Evolutionary conservation across 192 early-diverging fungal species (phyloP).

Genomic region (Mortierella hygrophila): DNA sequence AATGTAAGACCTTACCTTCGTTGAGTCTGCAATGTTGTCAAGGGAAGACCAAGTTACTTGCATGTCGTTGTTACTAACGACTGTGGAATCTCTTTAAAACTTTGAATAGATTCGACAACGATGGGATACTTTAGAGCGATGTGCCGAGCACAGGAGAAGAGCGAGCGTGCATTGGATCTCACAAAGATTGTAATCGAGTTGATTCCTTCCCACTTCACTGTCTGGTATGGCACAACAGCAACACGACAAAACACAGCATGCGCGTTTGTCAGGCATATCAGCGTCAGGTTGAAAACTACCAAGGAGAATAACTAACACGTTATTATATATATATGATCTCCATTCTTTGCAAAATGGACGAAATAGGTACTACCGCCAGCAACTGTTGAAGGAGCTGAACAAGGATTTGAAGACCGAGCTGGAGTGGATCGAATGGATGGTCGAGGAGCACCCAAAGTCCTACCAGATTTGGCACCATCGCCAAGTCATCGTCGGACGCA

Average conservation of each 20-base stretch:
- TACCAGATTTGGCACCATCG: slow-evolving; percentile 98
- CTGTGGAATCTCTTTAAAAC: background rate
- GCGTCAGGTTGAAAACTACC: background rate
- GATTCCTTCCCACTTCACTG: slow-evolving; percentile 96
- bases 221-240: slow-evolving; percentile 74
- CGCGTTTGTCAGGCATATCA: too few relatives aligned
- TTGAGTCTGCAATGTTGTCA: too few relatives aligned
- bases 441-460: slow-evolving; percentile 86
- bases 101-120: slow-evolving; percentile 69
- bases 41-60: background rate
- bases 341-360: background rate
- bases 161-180: slow-evolving; percentile 84
- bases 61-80: background rate
- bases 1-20: slow-evolving; percentile 68
- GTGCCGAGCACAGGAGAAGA: slow-evolving; percentile 75
- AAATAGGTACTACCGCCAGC: slow-evolving; percentile 85
- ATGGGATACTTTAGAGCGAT: slow-evolving; percentile 95
- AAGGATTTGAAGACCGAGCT: slow-evolving; percentile 80
- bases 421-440: slow-evolving; percentile 79
- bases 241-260: background rate
- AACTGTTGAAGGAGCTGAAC: slow-evolving; percentile 77
- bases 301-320: background rate
- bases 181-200: slow-evolving; percentile 83
- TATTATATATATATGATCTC: background rate
- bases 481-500: slow-evolving; percentile 74